These are phyloP conservation scores for Ilex paraguariensis DNA, from an alignment of 305 asterid genomes.

Conservation along the genomic window DNA sequence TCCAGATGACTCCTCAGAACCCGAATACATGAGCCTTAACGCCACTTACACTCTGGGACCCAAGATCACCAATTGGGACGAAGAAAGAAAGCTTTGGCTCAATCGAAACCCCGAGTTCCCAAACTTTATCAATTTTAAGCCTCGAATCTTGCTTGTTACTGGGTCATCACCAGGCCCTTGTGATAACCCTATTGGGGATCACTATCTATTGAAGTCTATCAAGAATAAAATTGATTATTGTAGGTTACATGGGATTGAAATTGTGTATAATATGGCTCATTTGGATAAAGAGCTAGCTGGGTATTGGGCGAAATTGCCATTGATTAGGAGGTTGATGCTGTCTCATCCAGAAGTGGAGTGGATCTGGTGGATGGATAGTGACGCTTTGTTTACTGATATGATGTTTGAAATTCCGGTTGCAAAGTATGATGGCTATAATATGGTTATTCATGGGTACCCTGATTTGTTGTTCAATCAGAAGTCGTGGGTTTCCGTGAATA, in stretches of 20 bases:
- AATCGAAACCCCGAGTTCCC: conserved; percentile 63
- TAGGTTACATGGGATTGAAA: conserved; percentile 89
- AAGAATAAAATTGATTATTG: conserved; percentile 94
- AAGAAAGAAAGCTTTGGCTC: conserved; percentile 74
- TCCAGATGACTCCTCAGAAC: conserved; percentile 34
- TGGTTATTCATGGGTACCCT: conserved; percentile 76
- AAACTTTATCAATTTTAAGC: conserved; percentile 47
- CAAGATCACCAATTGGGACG: conserved; percentile 58
- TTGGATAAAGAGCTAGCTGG: conserved; percentile 86
- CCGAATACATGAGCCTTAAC: conserved; percentile 28
- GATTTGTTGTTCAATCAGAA: conserved; percentile 77
- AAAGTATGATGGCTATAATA: conserved; percentile 55
- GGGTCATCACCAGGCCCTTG: conserved; percentile 87
- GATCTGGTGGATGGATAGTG: conserved; percentile 99
- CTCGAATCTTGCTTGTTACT: conserved; percentile 74
- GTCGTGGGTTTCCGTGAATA: conserved; percentile 88
- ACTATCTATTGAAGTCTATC: conserved; percentile 61
- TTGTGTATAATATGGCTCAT: conserved; percentile 84
- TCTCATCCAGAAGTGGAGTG: conserved; percentile 97
- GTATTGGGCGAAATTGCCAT: conserved; percentile 82
- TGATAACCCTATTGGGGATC: conserved; percentile 91
- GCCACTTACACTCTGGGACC: conserved; percentile 67
- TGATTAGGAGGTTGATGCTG: conserved; percentile 79
- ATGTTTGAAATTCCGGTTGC: conserved; percentile 57
- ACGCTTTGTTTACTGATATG: conserved; percentile 92